Conservation (phyloP, 305 asterid species). For the Rubia balearica region DNA sequence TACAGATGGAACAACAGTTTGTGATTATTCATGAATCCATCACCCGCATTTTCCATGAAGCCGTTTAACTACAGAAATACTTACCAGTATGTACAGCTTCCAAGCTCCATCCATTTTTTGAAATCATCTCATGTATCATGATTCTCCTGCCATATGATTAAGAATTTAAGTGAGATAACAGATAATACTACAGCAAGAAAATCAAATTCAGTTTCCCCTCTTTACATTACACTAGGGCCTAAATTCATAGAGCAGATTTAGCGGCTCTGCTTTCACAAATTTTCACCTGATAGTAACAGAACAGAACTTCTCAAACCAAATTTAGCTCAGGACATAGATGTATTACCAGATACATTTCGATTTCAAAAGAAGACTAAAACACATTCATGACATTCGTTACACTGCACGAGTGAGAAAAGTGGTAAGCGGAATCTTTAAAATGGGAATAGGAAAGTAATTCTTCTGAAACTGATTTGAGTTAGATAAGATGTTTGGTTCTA, state of each 20-base stretch:
- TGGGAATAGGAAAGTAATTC: neutral
- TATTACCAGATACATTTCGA: neutral
- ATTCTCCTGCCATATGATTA: neutral
- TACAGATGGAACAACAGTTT: neutral
- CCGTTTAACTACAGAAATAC: neutral
- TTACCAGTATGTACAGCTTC: neutral
- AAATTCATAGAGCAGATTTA: neutral
- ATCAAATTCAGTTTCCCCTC: neutral
- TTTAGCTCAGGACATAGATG: neutral
- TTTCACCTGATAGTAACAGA: slow-evolving; percentile 4
- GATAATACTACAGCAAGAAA: neutral
- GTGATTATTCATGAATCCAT: neutral
- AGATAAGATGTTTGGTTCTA: neutral
- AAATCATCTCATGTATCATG: neutral
- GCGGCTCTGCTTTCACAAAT: neutral
- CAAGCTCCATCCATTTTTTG: neutral
- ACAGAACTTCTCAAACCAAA: neutral
- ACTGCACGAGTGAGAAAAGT: neutral
- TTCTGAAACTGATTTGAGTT: neutral
- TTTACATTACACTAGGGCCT: neutral
- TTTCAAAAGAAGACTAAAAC: neutral
- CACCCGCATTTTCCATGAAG: neutral
- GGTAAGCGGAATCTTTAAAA: neutral
- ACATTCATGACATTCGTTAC: neutral
- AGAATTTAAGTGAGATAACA: neutral